phyloP scores from a whole-genome alignment of 805 yeast genomes.

The Sugiyamaella floridensis region DNA sequence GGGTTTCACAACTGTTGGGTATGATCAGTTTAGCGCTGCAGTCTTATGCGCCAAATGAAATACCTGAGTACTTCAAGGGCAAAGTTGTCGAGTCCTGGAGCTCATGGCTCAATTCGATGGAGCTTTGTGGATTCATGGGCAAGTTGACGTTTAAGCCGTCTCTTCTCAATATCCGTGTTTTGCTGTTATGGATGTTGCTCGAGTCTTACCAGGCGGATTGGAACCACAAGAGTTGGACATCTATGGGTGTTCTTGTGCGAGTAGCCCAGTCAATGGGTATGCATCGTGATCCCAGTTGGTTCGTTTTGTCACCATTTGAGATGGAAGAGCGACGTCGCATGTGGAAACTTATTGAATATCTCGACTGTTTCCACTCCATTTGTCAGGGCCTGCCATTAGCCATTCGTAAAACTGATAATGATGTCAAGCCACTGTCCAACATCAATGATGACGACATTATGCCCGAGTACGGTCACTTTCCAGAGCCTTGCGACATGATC shows the following conservation, averaged over 20 bases:
- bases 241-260: constrained; percentile 26
- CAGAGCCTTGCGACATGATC: constrained; percentile 10
- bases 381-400: constrained; percentile 28
- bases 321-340: constrained; percentile 26
- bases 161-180: constrained; percentile 23
- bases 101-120: constrained; percentile 26
- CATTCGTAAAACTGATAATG: constrained; percentile 23
- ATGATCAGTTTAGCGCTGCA: constrained; percentile 25
- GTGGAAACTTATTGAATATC: constrained; percentile 22
- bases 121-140: constrained; percentile 26
- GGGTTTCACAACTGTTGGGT: constrained; percentile 27
- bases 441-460: constrained; percentile 23
- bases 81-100: constrained; percentile 19
- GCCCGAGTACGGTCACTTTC: constrained; percentile 14
- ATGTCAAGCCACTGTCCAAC: constrained; percentile 23
- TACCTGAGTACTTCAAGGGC: constrained; percentile 20
- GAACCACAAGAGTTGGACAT: constrained; percentile 25
- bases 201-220: constrained; percentile 22
- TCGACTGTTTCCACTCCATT: constrained; percentile 24
- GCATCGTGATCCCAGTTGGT: constrained; percentile 32
- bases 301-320: constrained; percentile 26
- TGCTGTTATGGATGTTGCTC: constrained; percentile 27
- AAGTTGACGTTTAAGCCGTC: constrained; percentile 27
- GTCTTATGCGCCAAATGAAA: constrained; percentile 19
- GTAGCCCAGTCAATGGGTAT: constrained; percentile 31